These are phyloP conservation scores for Fonsecaea nubica DNA, from an alignment of 2,329 filamentous ascomycete genomes.

Conservation along the genomic window DNA sequence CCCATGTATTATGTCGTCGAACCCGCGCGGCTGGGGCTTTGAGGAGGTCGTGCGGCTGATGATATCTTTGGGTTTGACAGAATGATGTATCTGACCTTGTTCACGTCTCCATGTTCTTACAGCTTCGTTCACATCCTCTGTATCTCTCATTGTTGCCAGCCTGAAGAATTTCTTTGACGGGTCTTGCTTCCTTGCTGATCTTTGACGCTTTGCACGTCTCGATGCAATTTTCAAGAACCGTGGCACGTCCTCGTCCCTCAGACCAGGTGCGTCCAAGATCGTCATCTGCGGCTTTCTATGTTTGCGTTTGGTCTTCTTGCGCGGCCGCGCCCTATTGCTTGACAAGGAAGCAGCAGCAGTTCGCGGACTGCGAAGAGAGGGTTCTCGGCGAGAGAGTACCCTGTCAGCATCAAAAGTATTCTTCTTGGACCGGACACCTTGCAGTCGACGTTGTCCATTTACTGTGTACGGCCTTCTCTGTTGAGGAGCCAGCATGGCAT, in stretches of 20 bases:
- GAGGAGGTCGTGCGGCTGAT: conserved; percentile 1
- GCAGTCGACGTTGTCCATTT: conserved; percentile 28
- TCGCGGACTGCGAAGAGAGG: neutral
- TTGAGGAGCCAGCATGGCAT: conserved; percentile 41
- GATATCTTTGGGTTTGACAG: neutral
- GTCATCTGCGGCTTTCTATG: conserved; percentile 27
- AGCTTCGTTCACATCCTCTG: conserved; percentile 59
- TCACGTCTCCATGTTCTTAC: conserved; percentile 58
- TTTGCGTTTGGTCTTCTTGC: conserved; percentile 26
- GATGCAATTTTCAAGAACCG: conserved; percentile 64
- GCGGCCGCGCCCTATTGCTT: conserved; percentile 11
- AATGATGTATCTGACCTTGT: neutral
- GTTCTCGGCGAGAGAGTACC: neutral
- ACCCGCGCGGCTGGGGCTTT: conserved; percentile 6
- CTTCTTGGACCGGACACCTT: conserved; percentile 10
- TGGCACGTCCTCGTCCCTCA: conserved; percentile 48
- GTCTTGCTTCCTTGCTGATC: conserved; percentile 49
- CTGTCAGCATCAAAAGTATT: neutral
- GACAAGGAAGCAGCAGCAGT: neutral
- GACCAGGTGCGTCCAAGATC: conserved; percentile 38
- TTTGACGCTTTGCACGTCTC: conserved; percentile 59
- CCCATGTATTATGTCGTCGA: neutral
- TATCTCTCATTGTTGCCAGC: conserved; percentile 60
- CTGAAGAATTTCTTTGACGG: conserved; percentile 60
- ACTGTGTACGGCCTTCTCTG: conserved; percentile 11